These are phyloP conservation scores for Metschnikowia lachancei DNA, from an alignment of 805 yeast species.

Conservation along the genomic window DNA sequence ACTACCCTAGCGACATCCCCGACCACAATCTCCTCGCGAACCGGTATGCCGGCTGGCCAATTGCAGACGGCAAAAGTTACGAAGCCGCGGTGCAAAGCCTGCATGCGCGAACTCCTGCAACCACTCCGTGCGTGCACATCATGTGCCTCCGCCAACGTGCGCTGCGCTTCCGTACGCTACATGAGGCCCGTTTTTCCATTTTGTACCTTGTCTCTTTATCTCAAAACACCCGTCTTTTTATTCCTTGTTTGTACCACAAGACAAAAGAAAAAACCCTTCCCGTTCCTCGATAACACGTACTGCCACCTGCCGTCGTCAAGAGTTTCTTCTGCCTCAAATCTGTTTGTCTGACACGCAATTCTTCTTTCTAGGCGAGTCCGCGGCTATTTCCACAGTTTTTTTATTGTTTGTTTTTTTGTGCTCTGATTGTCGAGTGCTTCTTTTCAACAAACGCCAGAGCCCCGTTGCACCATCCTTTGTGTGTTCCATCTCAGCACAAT, in stretches of 20 bases:
- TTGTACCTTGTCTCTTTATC: constrained; percentile 8
- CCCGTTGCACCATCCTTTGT: background rate
- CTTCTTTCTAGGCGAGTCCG: constrained; percentile 1
- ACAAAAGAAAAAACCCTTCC: background rate
- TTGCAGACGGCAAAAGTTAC: constrained; percentile 9
- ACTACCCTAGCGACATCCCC: too few relatives aligned
- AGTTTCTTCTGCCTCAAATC: background rate
- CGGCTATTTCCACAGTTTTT: constrained; percentile 2
- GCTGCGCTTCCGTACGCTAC: constrained; percentile 14
- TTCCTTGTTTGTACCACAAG: constrained; percentile 1
- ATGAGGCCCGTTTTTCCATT: constrained; percentile 11
- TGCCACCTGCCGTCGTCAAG: background rate
- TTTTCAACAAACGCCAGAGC: background rate
- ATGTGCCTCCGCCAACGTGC: constrained; percentile 18
- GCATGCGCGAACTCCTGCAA: constrained; percentile 14
- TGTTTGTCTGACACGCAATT: background rate
- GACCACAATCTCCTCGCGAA: constrained; percentile 9
- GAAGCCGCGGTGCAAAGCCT: constrained; percentile 7
- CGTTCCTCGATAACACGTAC: background rate
- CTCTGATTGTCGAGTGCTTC: constrained; percentile 8
- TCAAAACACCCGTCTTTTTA: background rate
- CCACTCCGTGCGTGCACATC: constrained; percentile 16
- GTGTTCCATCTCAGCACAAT: too few relatives aligned
- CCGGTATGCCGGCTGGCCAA: constrained; percentile 11
- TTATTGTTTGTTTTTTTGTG: constrained; percentile 9